A percentile compares a stretch with the other conserved stretches of the same genome.
Evolutionary conservation across 2,329 filamentous ascomycete genomes (phyloP).

Genomic region (Dothiorella sarmentorum): DNA sequence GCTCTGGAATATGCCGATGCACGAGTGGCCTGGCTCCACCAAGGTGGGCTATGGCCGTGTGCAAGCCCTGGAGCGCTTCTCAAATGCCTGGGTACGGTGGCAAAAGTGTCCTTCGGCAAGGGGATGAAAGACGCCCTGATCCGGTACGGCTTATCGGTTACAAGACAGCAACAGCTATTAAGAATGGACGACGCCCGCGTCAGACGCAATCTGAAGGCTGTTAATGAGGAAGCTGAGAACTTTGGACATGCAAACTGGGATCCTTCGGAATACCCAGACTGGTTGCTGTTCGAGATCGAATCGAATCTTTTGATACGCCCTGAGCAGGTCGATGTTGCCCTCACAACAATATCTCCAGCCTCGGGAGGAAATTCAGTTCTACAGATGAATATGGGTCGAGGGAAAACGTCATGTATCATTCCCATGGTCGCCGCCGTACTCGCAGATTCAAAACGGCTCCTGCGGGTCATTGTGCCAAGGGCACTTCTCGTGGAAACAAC

Average conservation of each 20-base stretch:
- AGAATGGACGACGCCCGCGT: constrained; percentile 41
- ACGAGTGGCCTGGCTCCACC: constrained; percentile 26
- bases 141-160: constrained; percentile 43
- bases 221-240: constrained; percentile 46
- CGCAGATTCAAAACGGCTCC: constrained; percentile 42
- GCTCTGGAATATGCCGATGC: background rate
- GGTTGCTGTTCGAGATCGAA: constrained; percentile 66
- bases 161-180: constrained; percentile 44
- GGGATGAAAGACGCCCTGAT: constrained; percentile 43
- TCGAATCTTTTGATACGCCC: constrained; percentile 59
- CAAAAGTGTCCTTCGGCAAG: constrained; percentile 28
- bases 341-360: constrained; percentile 55
- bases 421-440: constrained; percentile 56
- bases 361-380: constrained; percentile 57
- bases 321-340: constrained; percentile 61
- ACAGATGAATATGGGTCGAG: constrained; percentile 66
- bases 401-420: constrained; percentile 65
- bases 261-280: constrained; percentile 54
- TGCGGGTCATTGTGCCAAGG: constrained; percentile 55
- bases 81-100: constrained; percentile 44
- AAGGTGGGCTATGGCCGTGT: constrained; percentile 16
- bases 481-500: constrained; percentile 57
- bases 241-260: constrained; percentile 56
- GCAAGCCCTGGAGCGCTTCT: constrained; percentile 35
- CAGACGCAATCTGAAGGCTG: constrained; percentile 26